Base-by-base conservation (phyloP, 2,329 filamentous ascomycete genomes). In the Intubia oerlemansii region DNA sequence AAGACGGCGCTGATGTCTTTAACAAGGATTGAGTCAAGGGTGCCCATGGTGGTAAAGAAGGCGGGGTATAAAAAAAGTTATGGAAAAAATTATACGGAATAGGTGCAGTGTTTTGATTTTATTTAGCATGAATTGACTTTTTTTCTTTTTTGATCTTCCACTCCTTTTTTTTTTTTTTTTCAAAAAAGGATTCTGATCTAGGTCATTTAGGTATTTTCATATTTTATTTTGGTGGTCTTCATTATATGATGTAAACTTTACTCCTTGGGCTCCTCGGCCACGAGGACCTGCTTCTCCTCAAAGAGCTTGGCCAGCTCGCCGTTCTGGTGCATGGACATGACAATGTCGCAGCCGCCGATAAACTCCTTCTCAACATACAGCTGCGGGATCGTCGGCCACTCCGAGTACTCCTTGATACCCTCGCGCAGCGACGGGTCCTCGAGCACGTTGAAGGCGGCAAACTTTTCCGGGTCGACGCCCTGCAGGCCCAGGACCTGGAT, bases 361-460 rank as follows among this genome's bases (percentile, higher is more conserved):
- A 98, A 98, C 49, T 98, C 85, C 56, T 85, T 85, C 37, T 90
- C 70, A 29, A 98, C 62, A 53, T 95, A 98, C 12, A 98, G 63
- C 52, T 98, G 88, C 6, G 88, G 88, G 48, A 98, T 95, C 13
- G 88, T 98, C 10, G 88, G 88, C 88, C 88, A 98, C 48, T 95
- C 88, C 2, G 84, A 92, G 60, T 88, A 98, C 54, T 98, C 85
- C 57, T 98, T 98, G 57, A 98, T 92, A 29, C 88, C 85, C 53
- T 72, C 58, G 42, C 88, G 69, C 46, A 98, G 53, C 47, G 90
- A 84, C 4, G 75, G 53, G 49, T 95, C 84, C 54, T 95, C 88
- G 32, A 98, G 54, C 22, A 98, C 88, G 53, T 98, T 95, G 54
- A 92, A 93, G 7, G 88, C 85, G n/a, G 82, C 79, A 48, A 98